Percentiles rank a stretch among this genome's conserved stretches.
Evolutionary conservation across 2,329 filamentous ascomycete genomes (phyloP).

Genomic region (Sporothrix curviconia): DNA sequence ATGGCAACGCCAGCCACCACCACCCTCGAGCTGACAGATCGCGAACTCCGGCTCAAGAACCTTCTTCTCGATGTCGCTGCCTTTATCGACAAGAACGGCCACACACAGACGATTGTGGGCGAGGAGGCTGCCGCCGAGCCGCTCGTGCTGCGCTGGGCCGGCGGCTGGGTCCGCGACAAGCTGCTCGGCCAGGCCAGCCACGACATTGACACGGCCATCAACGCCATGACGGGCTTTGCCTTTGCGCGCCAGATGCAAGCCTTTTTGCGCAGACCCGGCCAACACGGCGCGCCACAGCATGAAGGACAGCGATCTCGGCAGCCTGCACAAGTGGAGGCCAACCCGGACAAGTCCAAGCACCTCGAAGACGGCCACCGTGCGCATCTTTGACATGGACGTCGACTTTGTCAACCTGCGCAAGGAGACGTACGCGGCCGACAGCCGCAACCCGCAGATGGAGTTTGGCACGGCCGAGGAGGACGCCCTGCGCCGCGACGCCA

Average conservation of each 20-base stretch:
- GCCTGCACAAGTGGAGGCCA: slow-evolving; percentile 83
- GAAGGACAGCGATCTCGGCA: slow-evolving; percentile 55
- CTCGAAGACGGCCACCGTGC: slow-evolving; percentile 85
- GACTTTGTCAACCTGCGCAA: slow-evolving; percentile 93
- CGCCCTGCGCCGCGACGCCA: slow-evolving; percentile 81
- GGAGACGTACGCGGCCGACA: slow-evolving; percentile 84
- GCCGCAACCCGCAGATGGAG: slow-evolving; percentile 84
- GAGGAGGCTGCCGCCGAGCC: slow-evolving; percentile 33
- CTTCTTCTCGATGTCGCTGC: slow-evolving; percentile 76
- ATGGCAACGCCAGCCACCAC: slow-evolving; percentile 8
- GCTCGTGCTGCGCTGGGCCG: slow-evolving; percentile 67
- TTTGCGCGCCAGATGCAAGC: slow-evolving; percentile 65
- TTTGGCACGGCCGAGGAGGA: slow-evolving; percentile 91
- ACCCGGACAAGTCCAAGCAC: slow-evolving; percentile 95
- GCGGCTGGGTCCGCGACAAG: slow-evolving; percentile 84
- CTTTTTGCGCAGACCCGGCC: slow-evolving; percentile 56
- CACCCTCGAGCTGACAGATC: slow-evolving; percentile 51
- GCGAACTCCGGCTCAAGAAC: slow-evolving; percentile 65
- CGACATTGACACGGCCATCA: slow-evolving; percentile 82
- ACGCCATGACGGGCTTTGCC: slow-evolving; percentile 72
- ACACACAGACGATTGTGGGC: too few relatives aligned
- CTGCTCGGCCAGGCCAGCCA: slow-evolving; percentile 65
- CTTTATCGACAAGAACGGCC: slow-evolving; percentile 48
- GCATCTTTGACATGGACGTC: slow-evolving; percentile 77
- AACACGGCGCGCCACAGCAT: slow-evolving; percentile 57